Evolutionary conservation across 768 basidiomycete genomes (phyloP).

Genomic region (Lentinula sp.): DNA sequence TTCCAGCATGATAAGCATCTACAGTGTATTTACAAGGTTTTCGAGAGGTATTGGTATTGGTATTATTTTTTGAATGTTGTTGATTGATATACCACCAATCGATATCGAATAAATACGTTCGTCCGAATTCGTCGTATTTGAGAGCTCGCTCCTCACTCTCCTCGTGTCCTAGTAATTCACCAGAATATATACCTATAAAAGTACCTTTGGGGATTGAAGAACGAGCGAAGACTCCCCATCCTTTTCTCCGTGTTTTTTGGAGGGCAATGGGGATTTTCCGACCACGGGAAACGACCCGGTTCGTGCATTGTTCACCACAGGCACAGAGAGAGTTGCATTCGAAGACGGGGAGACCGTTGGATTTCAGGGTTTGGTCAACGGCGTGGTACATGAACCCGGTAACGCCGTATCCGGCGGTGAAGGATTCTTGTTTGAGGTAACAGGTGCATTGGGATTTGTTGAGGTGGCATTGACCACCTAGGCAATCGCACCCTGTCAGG

Average conservation of each 20-base stretch:
- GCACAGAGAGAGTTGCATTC: constrained; percentile 83
- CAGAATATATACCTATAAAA: constrained; percentile 81
- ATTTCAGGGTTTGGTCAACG: constrained; percentile 40
- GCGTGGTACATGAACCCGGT: constrained; percentile 66
- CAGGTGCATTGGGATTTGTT: constrained; percentile 71
- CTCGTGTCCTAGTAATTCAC: constrained; percentile 69
- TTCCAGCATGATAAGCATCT: constrained; percentile 86
- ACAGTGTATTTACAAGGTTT: constrained; percentile 45
- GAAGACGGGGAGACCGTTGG: constrained; percentile 57
- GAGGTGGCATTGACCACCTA: constrained; percentile 53
- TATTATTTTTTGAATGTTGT: neutral
- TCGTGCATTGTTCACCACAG: constrained; percentile 77
- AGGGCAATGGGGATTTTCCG: constrained; percentile 58
- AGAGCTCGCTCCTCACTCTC: constrained; percentile 62
- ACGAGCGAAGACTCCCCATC: constrained; percentile 85
- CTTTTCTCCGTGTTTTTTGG: constrained; percentile 67
- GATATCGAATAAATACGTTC: constrained; percentile 78
- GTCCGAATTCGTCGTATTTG: constrained; percentile 63
- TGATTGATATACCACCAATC: constrained; percentile 64
- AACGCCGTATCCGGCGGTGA: constrained; percentile 21
- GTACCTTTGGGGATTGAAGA: constrained; percentile 59
- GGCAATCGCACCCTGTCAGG: constrained; percentile 67
- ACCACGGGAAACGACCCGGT: constrained; percentile 84
- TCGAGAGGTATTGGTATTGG: constrained; percentile 4
- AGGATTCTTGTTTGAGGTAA: constrained; percentile 46